phyloP scores from a whole-genome alignment of 441 rosid genomes.

The Bruguiera hainesii region DNA sequence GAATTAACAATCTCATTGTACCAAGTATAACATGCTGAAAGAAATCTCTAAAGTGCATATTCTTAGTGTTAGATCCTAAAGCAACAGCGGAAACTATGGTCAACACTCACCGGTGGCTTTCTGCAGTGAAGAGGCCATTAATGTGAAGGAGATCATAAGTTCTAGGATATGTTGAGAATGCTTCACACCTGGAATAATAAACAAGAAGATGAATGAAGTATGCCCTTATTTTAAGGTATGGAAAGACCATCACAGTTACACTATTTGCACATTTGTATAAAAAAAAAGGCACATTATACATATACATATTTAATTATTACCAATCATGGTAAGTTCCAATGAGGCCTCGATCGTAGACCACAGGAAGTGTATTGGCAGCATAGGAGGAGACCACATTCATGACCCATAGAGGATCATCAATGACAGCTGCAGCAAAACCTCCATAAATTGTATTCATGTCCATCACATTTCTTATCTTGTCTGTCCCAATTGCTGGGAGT shows the following conservation, averaged over 20 bases:
- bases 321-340: conserved; percentile 94
- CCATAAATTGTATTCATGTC: conserved; percentile 95
- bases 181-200: conserved; percentile 73
- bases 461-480: conserved; percentile 87
- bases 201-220: not conserved
- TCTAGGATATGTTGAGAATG: conserved; percentile 95
- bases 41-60: no score
- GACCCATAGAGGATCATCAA: conserved; percentile 83
- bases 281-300: not conserved
- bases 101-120: conserved; percentile 69
- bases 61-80: no score
- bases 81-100: not conserved
- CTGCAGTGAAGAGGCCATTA: conserved; percentile 80
- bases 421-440: conserved; percentile 78
- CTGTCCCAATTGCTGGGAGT: conserved; percentile 72
- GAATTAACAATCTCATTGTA: no score
- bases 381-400: conserved; percentile 95
- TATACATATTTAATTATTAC: conserved; percentile 31
- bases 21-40: no score
- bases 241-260: no score
- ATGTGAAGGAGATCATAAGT: conserved; percentile 95
- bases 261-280: no score
- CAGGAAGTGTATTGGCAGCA: conserved; percentile 72
- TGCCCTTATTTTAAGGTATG: no score
- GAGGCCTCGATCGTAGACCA: conserved; percentile 86